Percentiles rank a stretch among this genome's conserved stretches.
These are phyloP conservation scores for Periconia sp. DNA, from an alignment of 2,329 filamentous ascomycete species.

Conservation along the genomic window DNA sequence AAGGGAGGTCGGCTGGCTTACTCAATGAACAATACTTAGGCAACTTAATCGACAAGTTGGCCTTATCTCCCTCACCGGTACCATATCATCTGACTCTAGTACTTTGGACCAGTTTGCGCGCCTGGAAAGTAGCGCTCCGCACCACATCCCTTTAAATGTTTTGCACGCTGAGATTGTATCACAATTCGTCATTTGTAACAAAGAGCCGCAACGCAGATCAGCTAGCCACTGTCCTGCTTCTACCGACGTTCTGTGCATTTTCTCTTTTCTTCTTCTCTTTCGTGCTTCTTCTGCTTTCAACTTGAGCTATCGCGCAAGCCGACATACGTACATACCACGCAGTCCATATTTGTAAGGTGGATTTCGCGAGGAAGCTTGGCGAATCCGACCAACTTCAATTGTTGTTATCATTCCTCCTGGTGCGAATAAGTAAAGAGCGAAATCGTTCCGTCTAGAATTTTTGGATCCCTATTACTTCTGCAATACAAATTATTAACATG, in stretches of 20 bases:
- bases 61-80: no score
- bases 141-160: not conserved
- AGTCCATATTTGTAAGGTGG: no score
- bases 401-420: not conserved
- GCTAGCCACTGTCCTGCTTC: not conserved
- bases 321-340: no score
- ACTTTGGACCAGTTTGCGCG: not conserved
- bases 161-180: not conserved
- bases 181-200: not conserved
- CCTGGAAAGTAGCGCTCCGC: not conserved
- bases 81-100: not conserved
- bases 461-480: not conserved
- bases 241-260: not conserved
- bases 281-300: not conserved
- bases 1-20: no score
- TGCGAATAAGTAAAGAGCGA: no score
- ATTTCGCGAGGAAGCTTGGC: not conserved
- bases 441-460: not conserved
- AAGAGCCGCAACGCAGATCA: not conserved
- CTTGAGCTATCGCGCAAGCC: no score
- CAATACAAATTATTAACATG: conserved; percentile 5
- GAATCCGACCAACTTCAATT: not conserved
- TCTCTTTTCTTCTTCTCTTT: not conserved
- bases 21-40: no score
- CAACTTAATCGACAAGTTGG: no score